phyloP scores from a whole-genome alignment of 2,329 filamentous ascomycete genomes.

The Paracamarosporium sp. region DNA sequence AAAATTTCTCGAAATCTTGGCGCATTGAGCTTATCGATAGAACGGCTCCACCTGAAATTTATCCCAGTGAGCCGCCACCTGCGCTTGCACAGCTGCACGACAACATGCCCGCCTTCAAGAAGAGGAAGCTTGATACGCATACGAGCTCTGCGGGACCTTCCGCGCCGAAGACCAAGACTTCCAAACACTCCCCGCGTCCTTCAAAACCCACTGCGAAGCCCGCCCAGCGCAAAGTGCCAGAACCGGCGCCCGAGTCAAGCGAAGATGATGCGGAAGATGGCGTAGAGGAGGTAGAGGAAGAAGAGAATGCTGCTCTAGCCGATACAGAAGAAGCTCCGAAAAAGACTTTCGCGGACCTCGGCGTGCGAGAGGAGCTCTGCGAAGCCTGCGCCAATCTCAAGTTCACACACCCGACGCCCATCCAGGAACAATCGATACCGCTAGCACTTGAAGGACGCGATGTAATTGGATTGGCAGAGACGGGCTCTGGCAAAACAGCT shows the following conservation, averaged over 20 bases:
- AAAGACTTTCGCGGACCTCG: constrained; percentile 75
- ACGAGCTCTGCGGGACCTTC: constrained; percentile 14
- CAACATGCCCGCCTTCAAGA: constrained; percentile 51
- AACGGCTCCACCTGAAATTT: constrained; percentile 7
- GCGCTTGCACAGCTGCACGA: constrained; percentile 10
- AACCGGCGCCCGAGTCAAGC: constrained; percentile 31
- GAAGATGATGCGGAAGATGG: constrained; percentile 24
- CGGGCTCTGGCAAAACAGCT: constrained; percentile 93
- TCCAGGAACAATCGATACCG: constrained; percentile 86
- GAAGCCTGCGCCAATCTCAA: constrained; percentile 84
- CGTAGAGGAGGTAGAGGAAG: constrained; percentile 6
- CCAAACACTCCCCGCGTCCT: constrained; percentile 11
- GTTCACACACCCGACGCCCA: constrained; percentile 87
- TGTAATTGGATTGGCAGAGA: constrained; percentile 92
- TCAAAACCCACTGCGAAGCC: constrained; percentile 20
- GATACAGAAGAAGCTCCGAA: constrained; percentile 46
- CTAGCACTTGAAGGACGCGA: constrained; percentile 80
- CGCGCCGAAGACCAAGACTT: constrained; percentile 19
- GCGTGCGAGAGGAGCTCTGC: constrained; percentile 84
- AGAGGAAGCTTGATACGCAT: constrained; percentile 47
- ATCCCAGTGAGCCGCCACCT: not conserved
- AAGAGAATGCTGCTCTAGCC: constrained; percentile 13
- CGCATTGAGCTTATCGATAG: constrained; percentile 29
- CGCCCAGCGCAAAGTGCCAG: constrained; percentile 14
- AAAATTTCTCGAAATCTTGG: constrained; percentile 30